Evolutionary conservation across 257 asterid genomes (phyloP).

Genomic region (Paulownia fortunei): DNA sequence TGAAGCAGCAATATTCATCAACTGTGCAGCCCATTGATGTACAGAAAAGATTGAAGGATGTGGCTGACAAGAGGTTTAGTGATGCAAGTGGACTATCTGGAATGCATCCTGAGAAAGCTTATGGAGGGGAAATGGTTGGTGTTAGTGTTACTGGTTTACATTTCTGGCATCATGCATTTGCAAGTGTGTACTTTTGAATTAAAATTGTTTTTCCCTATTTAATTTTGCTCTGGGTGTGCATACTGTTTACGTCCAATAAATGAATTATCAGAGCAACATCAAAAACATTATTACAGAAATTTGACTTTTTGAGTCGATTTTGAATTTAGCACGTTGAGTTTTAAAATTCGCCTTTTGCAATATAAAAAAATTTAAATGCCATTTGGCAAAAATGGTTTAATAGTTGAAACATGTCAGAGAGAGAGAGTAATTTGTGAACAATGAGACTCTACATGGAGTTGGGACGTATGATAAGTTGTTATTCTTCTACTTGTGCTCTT

Average conservation of each 20-base stretch:
- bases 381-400: constrained; percentile 6
- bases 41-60: constrained; percentile 70
- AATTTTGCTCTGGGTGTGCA: no score
- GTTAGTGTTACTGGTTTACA: constrained; percentile 35
- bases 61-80: constrained; percentile 75
- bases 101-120: constrained; percentile 40
- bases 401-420: constrained; percentile 10
- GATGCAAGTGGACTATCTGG: constrained; percentile 51
- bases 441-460: no score
- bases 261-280: not conserved
- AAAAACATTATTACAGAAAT: not conserved
- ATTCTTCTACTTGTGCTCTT: no score
- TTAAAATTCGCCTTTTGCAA: not conserved
- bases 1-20: constrained; percentile 71
- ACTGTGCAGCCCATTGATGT: constrained; percentile 64
- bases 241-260: no score
- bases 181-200: no score
- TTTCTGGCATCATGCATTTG: constrained; percentile 16
- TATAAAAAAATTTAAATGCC: not conserved
- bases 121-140: constrained; percentile 55
- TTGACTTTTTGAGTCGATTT: not conserved
- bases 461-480: no score
- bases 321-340: not conserved
- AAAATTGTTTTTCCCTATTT: no score
- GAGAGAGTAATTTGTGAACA: no score